Conservation (phyloP, 2,329 filamentous ascomycete genomes). For the Nothopassalora personata region DNA sequence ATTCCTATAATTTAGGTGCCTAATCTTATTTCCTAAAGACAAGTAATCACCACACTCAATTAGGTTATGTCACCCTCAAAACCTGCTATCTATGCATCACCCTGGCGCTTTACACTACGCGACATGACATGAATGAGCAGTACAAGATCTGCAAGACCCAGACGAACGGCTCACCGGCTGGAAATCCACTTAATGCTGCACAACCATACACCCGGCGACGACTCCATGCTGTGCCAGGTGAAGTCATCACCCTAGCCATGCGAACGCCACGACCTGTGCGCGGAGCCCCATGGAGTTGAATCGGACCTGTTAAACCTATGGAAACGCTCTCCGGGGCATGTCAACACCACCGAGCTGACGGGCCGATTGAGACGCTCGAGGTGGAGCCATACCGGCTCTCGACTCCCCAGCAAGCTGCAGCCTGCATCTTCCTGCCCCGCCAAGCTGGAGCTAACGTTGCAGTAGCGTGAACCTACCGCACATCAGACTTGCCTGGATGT, state of each 20-base stretch:
- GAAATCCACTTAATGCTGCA: not conserved
- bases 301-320: not conserved
- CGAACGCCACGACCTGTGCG: not conserved
- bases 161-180: not conserved
- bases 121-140: not conserved
- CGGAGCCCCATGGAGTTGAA: constrained; percentile 13
- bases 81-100: no score
- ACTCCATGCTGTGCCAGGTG: not conserved
- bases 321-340: not conserved
- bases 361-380: constrained; percentile 13
- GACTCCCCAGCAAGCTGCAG: constrained; percentile 3
- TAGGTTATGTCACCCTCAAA: no score
- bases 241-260: not conserved
- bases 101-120: no score
- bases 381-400: not conserved
- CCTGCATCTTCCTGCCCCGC: constrained; percentile 2
- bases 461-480: constrained; percentile 13
- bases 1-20: no score
- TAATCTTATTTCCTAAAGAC: no score
- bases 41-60: no score
- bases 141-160: not conserved
- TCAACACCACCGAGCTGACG: constrained; percentile 7
- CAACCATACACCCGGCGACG: not conserved
- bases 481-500: constrained; percentile 12
- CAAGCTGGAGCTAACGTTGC: constrained; percentile 10